A percentile compares a stretch with the other conserved stretches of the same genome.
phyloP scores from a whole-genome alignment of 2,329 filamentous ascomycete genomes.

The Alternaria burnsii region DNA sequence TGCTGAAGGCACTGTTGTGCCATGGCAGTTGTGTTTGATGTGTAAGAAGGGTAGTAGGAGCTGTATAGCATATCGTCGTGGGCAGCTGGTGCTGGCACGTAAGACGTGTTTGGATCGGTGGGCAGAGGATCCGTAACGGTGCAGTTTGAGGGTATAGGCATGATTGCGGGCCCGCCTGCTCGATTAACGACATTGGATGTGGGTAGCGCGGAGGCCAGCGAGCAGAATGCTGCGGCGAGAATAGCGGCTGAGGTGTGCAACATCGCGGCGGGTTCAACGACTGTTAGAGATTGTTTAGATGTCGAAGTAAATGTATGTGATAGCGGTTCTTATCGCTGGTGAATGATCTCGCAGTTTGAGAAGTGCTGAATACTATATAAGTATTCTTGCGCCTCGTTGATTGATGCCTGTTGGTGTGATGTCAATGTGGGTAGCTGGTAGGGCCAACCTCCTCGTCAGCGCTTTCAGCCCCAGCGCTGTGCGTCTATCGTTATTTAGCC shows the following conservation, averaged over 20 bases:
- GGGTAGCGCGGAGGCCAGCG: slow-evolving; percentile 13
- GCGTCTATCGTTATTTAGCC: slow-evolving; percentile 14
- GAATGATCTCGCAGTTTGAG: not conserved
- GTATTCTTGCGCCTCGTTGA: slow-evolving; percentile 1
- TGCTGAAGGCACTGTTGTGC: slow-evolving; percentile 50
- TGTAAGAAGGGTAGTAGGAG: slow-evolving; percentile 45
- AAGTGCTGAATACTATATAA: slow-evolving; percentile 3
- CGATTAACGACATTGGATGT: slow-evolving; percentile 20
- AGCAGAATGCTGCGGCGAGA: slow-evolving; percentile 5
- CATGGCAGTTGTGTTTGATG: slow-evolving; percentile 37
- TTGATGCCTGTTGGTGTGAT: slow-evolving; percentile 9
- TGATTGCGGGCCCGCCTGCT: slow-evolving; percentile 47
- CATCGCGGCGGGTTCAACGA: not conserved
- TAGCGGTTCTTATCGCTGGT: not conserved
- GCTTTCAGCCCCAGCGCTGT: slow-evolving; percentile 24
- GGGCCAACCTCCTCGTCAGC: slow-evolving; percentile 14
- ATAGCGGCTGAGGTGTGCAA: slow-evolving; percentile 12
- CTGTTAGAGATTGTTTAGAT: not conserved
- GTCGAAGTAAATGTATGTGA: not conserved
- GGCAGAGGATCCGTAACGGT: slow-evolving; percentile 41
- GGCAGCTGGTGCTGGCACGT: slow-evolving; percentile 32
- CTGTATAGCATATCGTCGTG: slow-evolving; percentile 36
- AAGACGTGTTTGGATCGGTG: slow-evolving; percentile 25
- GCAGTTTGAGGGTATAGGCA: slow-evolving; percentile 49
- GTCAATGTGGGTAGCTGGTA: slow-evolving; percentile 10